phyloP scores from a whole-genome alignment of 2,329 filamentous ascomycete species.

The Phaeosphaeria sp. region DNA sequence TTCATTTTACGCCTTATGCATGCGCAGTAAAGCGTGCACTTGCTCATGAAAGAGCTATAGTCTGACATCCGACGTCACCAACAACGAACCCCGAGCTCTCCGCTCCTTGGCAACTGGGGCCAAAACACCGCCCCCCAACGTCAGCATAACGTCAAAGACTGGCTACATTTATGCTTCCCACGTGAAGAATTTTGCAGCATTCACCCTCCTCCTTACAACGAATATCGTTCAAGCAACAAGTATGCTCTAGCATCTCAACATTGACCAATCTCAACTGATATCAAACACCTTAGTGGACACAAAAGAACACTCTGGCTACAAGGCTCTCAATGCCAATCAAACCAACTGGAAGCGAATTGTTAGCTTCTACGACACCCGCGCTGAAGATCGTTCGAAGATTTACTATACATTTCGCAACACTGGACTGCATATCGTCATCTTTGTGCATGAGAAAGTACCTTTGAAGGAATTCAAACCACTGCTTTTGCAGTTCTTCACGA shows the following conservation, averaged over 20 bases:
- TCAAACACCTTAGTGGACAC: not conserved
- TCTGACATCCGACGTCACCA: not conserved
- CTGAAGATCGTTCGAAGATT: not conserved
- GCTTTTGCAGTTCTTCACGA: not conserved
- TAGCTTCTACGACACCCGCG: not conserved
- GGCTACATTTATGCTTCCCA: not conserved
- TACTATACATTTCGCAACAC: not conserved
- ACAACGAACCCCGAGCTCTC: not conserved
- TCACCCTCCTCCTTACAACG: not conserved
- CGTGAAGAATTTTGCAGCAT: not conserved
- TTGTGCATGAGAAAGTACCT: not conserved
- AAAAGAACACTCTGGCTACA: not conserved
- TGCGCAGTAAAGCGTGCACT: not conserved
- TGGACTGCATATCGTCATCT: not conserved
- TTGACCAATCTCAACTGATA: not conserved
- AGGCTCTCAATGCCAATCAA: not conserved
- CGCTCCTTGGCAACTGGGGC: not conserved
- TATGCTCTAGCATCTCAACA: not conserved
- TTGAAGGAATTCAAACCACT: not conserved
- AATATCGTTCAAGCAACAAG: not conserved
- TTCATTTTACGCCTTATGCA: too few relatives aligned
- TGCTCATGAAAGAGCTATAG: not conserved
- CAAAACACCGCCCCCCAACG: not conserved
- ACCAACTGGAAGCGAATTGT: not conserved
- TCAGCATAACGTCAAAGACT: not conserved